Conservation (phyloP, 371 early-diverging fungal species). For the Rhizopus sp. region DNA sequence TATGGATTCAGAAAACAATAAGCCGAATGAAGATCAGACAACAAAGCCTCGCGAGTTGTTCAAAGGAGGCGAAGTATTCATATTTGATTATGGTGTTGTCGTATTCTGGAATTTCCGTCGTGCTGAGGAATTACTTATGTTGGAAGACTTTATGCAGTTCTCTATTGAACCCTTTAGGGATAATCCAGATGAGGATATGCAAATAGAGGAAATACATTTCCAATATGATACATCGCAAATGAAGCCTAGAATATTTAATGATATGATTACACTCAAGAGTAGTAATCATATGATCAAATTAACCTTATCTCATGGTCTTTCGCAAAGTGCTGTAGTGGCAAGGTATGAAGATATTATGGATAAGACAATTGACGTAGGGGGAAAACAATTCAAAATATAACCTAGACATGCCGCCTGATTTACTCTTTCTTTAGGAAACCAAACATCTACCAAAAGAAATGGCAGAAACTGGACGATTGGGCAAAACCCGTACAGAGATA, state of each 20-base stretch:
- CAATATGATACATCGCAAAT: constrained; percentile 71
- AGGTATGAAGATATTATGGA: constrained; percentile 72
- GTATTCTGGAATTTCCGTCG: constrained; percentile 96
- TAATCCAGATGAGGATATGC: constrained; percentile 70
- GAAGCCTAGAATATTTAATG: constrained; percentile 70
- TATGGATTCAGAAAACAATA: not conserved
- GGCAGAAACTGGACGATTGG: constrained; percentile 51
- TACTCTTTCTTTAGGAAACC: constrained; percentile 34
- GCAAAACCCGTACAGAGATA: constrained; percentile 64
- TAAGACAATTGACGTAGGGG: constrained; percentile 60
- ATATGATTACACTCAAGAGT: constrained; percentile 72
- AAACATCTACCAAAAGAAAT: constrained; percentile 55
- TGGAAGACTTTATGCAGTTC: constrained; percentile 70
- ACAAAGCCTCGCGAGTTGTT: constrained; percentile 36
- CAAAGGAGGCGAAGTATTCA: constrained; percentile 73
- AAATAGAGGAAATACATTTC: constrained; percentile 92
- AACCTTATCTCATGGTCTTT: constrained; percentile 67
- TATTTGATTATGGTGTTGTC: constrained; percentile 94
- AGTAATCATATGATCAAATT: constrained; percentile 82
- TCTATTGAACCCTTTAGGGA: constrained; percentile 45
- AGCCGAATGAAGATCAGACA: constrained; percentile 3
- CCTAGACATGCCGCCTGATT: not conserved
- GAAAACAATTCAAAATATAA: not conserved
- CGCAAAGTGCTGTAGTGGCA: constrained; percentile 73
- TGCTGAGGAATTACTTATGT: constrained; percentile 76